These are phyloP conservation scores for Fusarium aywerte DNA, from an alignment of 2,329 filamentous ascomycete genomes.

Conservation along the genomic window DNA sequence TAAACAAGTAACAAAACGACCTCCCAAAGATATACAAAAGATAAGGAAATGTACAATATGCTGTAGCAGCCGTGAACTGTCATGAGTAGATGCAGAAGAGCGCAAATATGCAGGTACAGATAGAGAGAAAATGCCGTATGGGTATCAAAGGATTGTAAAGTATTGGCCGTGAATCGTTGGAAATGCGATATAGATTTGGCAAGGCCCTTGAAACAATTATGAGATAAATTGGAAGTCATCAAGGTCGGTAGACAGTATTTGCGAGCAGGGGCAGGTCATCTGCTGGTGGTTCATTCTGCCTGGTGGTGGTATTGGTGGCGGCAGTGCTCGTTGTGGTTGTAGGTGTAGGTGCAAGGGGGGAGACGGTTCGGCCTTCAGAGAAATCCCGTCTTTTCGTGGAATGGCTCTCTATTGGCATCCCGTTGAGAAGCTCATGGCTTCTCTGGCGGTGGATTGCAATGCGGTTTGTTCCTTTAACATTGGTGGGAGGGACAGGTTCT, in stretches of 20 bases:
- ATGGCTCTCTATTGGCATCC: constrained; percentile 43
- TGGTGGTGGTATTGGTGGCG: not conserved
- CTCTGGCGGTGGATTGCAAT: constrained; percentile 59
- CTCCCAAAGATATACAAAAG: constrained; percentile 26
- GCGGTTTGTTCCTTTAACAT: constrained; percentile 45
- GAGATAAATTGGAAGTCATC: constrained; percentile 23
- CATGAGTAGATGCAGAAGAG: constrained; percentile 19
- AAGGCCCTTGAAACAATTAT: constrained; percentile 13
- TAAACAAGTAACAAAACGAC: constrained; percentile 13
- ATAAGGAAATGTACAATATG: constrained; percentile 31
- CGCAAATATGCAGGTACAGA: constrained; percentile 12
- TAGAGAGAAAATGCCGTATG: constrained; percentile 21
- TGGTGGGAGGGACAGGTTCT: constrained; percentile 12
- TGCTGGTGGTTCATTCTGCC: constrained; percentile 44
- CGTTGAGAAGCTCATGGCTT: constrained; percentile 63
- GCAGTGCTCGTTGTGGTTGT: constrained; percentile 29
- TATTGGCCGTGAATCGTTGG: constrained; percentile 45
- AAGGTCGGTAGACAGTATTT: constrained; percentile 62
- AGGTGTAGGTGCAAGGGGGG: constrained; percentile 52
- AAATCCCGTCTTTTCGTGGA: constrained; percentile 40
- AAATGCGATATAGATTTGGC: constrained; percentile 22
- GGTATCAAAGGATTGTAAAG: constrained; percentile 46
- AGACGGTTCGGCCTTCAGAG: constrained; percentile 34
- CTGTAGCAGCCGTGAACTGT: constrained; percentile 41
- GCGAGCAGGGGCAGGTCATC: constrained; percentile 58